These are phyloP conservation scores for Gryganskiella cystojenkinii DNA, from an alignment of 192 early-diverging fungal genomes.

Conservation along the genomic window DNA sequence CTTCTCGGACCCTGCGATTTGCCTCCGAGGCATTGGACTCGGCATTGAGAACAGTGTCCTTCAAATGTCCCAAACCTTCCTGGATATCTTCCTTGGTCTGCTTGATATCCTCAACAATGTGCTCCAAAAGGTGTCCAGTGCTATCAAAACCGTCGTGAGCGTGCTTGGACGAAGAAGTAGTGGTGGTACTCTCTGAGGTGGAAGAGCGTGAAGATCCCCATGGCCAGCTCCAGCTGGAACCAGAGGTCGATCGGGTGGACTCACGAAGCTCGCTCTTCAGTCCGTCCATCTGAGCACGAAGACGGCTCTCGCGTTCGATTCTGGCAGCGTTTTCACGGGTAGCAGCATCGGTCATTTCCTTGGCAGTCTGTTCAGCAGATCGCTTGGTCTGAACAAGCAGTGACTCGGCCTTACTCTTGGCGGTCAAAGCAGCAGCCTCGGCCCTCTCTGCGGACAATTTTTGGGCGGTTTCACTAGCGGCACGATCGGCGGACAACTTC, in stretches of 20 bases:
- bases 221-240: constrained; percentile 13
- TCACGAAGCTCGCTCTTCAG: constrained; percentile 14
- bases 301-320: constrained; percentile 6
- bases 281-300: constrained; percentile 18
- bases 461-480: constrained; percentile 4
- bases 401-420: constrained; percentile 13
- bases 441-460: constrained; percentile 3
- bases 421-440: constrained; percentile 5
- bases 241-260: background rate
- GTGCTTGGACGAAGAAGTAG: constrained; percentile 5
- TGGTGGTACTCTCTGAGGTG: background rate
- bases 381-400: constrained; percentile 5
- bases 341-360: background rate
- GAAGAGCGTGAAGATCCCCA: constrained; percentile 6
- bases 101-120: constrained; percentile 31
- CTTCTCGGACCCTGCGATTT: background rate
- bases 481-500: background rate
- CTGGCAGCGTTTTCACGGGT: constrained; percentile 6
- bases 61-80: constrained; percentile 13
- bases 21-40: constrained; percentile 9
- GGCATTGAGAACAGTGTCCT: constrained; percentile 17
- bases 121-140: constrained; percentile 24
- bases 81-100: constrained; percentile 29
- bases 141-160: constrained; percentile 18
- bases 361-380: background rate